Evolutionary conservation across 495 filamentous ascomycete species (phyloP), one percentile per base, ranked within the genome.

Genomic region (Penicillium canescens): DNA sequence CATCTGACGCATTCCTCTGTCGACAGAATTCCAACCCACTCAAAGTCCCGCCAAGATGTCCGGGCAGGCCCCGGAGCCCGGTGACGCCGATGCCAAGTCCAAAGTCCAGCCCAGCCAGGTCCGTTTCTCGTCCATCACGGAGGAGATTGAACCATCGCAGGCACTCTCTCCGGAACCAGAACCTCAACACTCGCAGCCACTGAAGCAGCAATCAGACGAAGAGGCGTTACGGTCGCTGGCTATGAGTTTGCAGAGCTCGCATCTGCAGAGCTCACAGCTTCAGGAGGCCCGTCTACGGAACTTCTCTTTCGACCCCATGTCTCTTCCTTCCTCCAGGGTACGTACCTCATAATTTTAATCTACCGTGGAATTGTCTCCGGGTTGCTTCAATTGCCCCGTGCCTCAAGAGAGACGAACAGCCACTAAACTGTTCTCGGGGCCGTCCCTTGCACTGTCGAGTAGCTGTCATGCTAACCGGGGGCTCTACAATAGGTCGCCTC

Each of bases 251-350:
- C 86, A 89, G 56, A 82, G 83, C 53, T 81, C 88, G 18, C 82
- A 86, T 61, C 76, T 94, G 28, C 86, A 89, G 56, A 82, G 83
- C 53, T 81, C 88, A 16, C 82, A 86, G 62, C 76, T 94, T 52
- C 92, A 96, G 68, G 85, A 89, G 61, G 80, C 82, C 24, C 84
- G 91, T n/a, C 82, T 92, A 71, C 87, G 85, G 55, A 88, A 91
- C 60, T 96, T 90, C 67, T 83, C 83, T 5, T 96, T 92, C 67
- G 92, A 96, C 59, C 86, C 92, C 21, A 81, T 95, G 38, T 96
- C 92, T 35, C 73, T 96, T 33, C 91, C 91, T n/a, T 76, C 84
- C 23, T 95, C 91, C 28, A 83, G 90, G 73, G 92, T 93, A 84
- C 65, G 89, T 82, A 55, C 53, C 14, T 8, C 42, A n/a, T 51